Percentiles rank a stretch among this genome's conserved stretches.
Evolutionary conservation across 108 stramenopile genomes (phyloP).

Genomic region (Licmophora abbreviata): DNA sequence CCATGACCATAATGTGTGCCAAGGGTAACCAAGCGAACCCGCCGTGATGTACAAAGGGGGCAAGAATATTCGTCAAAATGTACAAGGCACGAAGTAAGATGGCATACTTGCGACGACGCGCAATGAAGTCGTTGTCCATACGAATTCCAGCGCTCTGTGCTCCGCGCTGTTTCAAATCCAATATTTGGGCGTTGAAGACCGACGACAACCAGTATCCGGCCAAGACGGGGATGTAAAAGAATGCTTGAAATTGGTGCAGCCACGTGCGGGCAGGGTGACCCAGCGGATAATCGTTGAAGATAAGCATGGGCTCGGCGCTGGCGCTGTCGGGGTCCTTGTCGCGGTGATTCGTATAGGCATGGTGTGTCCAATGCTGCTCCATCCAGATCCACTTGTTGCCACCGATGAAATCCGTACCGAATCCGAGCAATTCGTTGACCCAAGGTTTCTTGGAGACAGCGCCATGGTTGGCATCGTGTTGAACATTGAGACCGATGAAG

Average conservation of each 20-base stretch:
- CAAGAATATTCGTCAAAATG: slow-evolving; percentile 52
- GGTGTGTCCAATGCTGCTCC: slow-evolving; percentile 85
- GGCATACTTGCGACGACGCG: slow-evolving; percentile 55
- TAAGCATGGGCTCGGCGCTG: slow-evolving; percentile 77
- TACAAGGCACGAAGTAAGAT: slow-evolving; percentile 51
- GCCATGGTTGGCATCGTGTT: slow-evolving; percentile 95
- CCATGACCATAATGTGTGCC: slow-evolving; percentile 65
- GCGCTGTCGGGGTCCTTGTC: slow-evolving; percentile 75
- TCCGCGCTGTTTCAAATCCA: slow-evolving; percentile 65
- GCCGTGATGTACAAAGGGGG: slow-evolving; percentile 54
- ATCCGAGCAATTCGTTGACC: slow-evolving; percentile 78
- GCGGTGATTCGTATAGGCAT: slow-evolving; percentile 61
- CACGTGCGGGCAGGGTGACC: slow-evolving; percentile 54
- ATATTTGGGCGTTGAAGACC: slow-evolving; percentile 71
- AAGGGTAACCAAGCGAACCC: slow-evolving; percentile 23
- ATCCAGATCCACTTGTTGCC: slow-evolving; percentile 85
- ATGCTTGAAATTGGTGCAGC: slow-evolving; percentile 65
- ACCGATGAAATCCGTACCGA: slow-evolving; percentile 84
- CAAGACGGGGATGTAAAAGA: slow-evolving; percentile 57
- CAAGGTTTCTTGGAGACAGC: slow-evolving; percentile 71
- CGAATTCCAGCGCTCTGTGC: slow-evolving; percentile 51
- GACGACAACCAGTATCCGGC: slow-evolving; percentile 68
- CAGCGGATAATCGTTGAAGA: slow-evolving; percentile 74
- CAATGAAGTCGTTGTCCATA: slow-evolving; percentile 67
- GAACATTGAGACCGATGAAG: slow-evolving; percentile 84